Conservation (phyloP, 768 basidiomycete genomes). For the Termitomyces sp. region DNA sequence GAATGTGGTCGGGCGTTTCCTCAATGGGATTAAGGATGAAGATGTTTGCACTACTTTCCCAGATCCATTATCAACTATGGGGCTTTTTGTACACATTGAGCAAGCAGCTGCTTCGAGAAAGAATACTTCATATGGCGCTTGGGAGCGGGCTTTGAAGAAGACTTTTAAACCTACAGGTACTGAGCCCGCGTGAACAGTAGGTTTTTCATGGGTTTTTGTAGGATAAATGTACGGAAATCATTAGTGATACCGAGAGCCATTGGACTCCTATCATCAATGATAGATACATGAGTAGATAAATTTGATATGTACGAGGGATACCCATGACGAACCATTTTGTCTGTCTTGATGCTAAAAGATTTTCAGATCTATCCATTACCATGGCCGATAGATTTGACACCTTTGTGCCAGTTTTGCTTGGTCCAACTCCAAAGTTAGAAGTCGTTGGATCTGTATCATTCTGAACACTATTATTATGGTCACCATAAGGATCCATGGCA, state of each 20-base stretch:
- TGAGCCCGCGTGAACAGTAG: neutral
- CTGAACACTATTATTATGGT: neutral
- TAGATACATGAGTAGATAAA: neutral
- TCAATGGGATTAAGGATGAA: slow-evolving; percentile 28
- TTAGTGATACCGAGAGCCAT: neutral
- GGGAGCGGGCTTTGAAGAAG: slow-evolving; percentile 26
- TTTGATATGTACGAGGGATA: neutral
- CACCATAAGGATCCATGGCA: neutral
- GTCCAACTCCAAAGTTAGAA: neutral
- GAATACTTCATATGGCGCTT: slow-evolving; percentile 21
- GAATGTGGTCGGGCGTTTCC: slow-evolving; percentile 38
- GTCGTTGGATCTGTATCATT: neutral
- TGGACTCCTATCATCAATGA: neutral
- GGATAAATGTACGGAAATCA: no score
- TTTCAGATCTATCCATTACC: no score
- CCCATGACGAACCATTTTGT: no score
- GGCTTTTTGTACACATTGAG: slow-evolving; percentile 38
- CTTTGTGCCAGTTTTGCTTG: neutral
- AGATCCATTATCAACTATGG: slow-evolving; percentile 19
- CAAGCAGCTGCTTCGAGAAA: slow-evolving; percentile 24
- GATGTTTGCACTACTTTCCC: slow-evolving; percentile 25
- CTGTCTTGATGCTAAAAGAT: neutral
- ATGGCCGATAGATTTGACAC: neutral
- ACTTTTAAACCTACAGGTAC: slow-evolving; percentile 19
- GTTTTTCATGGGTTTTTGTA: neutral